Evolutionary conservation across 306 rosid species (phyloP), one percentile per base, ranked within the genome.

Genomic region (Trifolium pratense): DNA sequence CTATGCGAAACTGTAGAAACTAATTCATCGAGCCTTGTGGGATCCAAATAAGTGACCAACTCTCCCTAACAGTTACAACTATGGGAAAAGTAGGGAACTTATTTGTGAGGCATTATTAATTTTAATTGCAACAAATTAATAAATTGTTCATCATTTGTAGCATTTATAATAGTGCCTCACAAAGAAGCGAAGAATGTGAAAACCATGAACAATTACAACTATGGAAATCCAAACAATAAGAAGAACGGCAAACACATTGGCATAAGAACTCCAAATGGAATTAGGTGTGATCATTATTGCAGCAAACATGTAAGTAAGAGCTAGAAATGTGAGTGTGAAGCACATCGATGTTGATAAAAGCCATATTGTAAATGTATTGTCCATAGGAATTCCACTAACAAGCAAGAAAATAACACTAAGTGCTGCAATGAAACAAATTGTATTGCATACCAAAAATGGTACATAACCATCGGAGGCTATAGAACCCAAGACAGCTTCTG

Each of bases 361-460:
- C 81, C 78, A 72, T 9, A 32, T 23, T 3, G 5, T 13, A 1
- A 66, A 11, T 3, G 15, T 15, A 6, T 66, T 17, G 0, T 37
- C 21, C 0, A 66, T 70, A 26, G 53, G 39, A 26, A 66, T 21
- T 46, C 85, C 79, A 25, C 75, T 76, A 1, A 71, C 6, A 8
- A 81, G 68, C 37, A 76, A 39, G 16, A 75, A 57, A 16, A 43
- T 16, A 2, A 55, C 74, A 18, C 23, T 5, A 0, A 64, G 11
- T 0, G 82, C 56, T 15, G 78, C 29, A 20, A 45, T 1, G 17
- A 79, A 79, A 18, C 58, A 68, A 1, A 32, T 7, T 4, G 81
- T 60, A 15, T 77, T 68, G 11, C 4, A 68, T 1, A 21, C 1
- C 17, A 77, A 37, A 61, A 77, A 77, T 7, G 0, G 0, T 1